Evolutionary conservation across 345 rosid species (phyloP).

Genomic region (Populus tremula): DNA sequence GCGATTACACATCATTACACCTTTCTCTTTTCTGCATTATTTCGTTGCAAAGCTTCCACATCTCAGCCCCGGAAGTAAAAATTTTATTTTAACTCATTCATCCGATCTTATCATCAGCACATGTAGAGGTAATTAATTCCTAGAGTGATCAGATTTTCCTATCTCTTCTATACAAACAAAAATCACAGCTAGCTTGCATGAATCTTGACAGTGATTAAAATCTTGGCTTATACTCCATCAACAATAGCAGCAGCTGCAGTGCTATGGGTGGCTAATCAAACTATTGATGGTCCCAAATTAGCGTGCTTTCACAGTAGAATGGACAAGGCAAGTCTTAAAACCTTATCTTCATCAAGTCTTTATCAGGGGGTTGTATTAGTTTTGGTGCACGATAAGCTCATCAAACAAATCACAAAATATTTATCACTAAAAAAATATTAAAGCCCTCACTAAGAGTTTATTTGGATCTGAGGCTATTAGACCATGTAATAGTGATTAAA

Average conservation of each 20-base stretch:
- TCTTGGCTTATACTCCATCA: conserved; percentile 35
- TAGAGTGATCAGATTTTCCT: background rate
- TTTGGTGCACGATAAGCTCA: too few relatives aligned
- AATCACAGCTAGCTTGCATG: background rate
- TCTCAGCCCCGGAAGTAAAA: conserved; percentile 2
- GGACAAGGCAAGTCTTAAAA: conserved; percentile 16
- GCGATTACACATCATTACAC: conserved; percentile 37
- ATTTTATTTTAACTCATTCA: conserved; percentile 5
- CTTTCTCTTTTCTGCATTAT: conserved; percentile 33
- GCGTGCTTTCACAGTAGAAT: conserved; percentile 28
- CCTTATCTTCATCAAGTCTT: background rate
- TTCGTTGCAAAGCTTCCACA: conserved; percentile 22
- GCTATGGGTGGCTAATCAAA: conserved; percentile 22
- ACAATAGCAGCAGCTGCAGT: conserved; percentile 35
- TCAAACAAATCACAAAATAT: too few relatives aligned
- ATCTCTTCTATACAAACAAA: background rate
- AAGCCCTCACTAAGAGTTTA: too few relatives aligned
- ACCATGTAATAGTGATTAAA: too few relatives aligned
- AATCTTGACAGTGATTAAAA: conserved; percentile 25
- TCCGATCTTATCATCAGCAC: conserved; percentile 21
- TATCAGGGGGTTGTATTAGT: too few relatives aligned
- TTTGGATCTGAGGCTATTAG: too few relatives aligned
- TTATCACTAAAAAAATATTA: too few relatives aligned
- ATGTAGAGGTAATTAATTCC: conserved; percentile 27
- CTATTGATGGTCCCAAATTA: conserved; percentile 15